Evolutionary conservation across 208 protist genomes (phyloP).

Genomic region (Vickermania spadyakhi): DNA sequence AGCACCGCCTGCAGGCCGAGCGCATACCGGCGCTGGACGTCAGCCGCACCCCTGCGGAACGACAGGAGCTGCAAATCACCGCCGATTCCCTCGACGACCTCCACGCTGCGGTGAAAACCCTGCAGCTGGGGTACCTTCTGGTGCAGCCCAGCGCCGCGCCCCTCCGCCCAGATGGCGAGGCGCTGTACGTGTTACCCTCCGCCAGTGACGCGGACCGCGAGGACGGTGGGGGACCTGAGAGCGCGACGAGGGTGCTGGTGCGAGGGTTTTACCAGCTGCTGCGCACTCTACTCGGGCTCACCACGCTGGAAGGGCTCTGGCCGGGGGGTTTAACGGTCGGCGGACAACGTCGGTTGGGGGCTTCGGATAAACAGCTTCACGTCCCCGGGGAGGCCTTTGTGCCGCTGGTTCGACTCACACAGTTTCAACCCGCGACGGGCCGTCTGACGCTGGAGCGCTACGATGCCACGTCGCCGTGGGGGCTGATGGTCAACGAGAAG

Average conservation of each 20-base stretch:
- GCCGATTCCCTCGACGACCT: slow-evolving; percentile 35
- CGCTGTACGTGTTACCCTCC: no score
- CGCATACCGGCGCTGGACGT: slow-evolving; percentile 5
- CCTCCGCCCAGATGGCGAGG: not conserved
- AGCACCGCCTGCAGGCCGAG: slow-evolving; percentile 24
- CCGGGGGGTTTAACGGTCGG: slow-evolving; percentile 18
- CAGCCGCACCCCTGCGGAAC: slow-evolving; percentile 16
- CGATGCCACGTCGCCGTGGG: slow-evolving; percentile 25
- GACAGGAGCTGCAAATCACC: slow-evolving; percentile 27
- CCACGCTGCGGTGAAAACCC: slow-evolving; percentile 15
- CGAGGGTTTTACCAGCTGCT: not conserved
- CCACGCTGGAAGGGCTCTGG: not conserved
- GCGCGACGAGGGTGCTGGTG: not conserved
- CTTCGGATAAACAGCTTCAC: no score
- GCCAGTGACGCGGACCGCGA: not conserved
- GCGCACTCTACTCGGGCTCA: not conserved
- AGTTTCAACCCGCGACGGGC: slow-evolving; percentile 15
- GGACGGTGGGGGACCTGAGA: not conserved
- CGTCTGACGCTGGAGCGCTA: slow-evolving; percentile 32
- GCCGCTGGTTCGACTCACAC: slow-evolving; percentile 11
- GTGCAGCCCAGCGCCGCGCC: not conserved
- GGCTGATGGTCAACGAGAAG: slow-evolving; percentile 30
- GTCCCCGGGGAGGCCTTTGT: not conserved
- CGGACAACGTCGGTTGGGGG: no score
- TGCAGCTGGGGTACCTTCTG: slow-evolving; percentile 21